These are phyloP conservation scores for Pistacia integerrima DNA, from an alignment of 345 rosid genomes.

Conservation along the genomic window DNA sequence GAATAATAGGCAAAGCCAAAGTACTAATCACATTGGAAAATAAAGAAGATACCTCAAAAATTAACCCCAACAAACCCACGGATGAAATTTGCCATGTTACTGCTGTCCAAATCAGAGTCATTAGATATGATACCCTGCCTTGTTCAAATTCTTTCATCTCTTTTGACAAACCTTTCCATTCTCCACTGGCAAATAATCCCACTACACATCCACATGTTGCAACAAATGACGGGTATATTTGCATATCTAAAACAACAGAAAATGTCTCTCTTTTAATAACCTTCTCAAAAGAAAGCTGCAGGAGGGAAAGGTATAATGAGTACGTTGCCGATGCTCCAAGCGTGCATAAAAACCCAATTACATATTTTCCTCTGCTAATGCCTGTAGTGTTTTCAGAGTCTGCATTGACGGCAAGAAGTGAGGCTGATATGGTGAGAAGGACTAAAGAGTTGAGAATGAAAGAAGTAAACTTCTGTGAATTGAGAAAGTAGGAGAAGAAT, in stretches of 20 bases:
- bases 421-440: constrained; percentile 53
- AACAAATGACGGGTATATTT: constrained; percentile 41
- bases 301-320: constrained; percentile 48
- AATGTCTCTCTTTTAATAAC: constrained; percentile 42
- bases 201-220: constrained; percentile 46
- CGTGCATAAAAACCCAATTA: constrained; percentile 49
- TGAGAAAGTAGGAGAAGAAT: constrained; percentile 48
- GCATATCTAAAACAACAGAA: constrained; percentile 47
- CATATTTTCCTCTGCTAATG: constrained; percentile 30
- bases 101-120: constrained; percentile 56
- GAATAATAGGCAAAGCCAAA: constrained; percentile 46
- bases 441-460: constrained; percentile 49
- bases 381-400: constrained; percentile 34
- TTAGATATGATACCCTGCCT: constrained; percentile 42
- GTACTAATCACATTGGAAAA: constrained; percentile 60
- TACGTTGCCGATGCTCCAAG: constrained; percentile 48
- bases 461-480: constrained; percentile 54
- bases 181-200: constrained; percentile 49
- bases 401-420: constrained; percentile 49
- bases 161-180: constrained; percentile 37
- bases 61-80: constrained; percentile 45
- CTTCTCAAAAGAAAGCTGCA: constrained; percentile 49
- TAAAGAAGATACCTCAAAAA: constrained; percentile 53
- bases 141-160: constrained; percentile 40
- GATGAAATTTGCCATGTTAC: constrained; percentile 52